Evolutionary conservation across 2,329 filamentous ascomycete genomes (phyloP).

Genomic region (Xylariaceae sp.): DNA sequence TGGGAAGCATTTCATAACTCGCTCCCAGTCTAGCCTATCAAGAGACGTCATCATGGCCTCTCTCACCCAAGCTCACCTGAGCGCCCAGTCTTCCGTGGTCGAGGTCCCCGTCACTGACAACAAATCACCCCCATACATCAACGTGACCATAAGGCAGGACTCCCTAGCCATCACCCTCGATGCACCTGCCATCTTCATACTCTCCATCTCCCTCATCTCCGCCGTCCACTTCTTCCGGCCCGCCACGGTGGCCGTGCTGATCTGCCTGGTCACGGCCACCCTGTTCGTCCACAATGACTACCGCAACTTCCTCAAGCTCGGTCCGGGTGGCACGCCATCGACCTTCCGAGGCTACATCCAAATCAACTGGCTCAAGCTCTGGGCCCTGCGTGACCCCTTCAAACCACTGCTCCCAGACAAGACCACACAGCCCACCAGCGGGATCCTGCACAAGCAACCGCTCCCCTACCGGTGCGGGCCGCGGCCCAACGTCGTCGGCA

Average conservation of each 20-base stretch:
- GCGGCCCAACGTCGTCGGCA: constrained; percentile 64
- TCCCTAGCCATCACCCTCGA: constrained; percentile 50
- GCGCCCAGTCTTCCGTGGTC: constrained; percentile 20
- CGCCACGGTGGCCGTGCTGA: constrained; percentile 43
- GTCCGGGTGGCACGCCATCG: constrained; percentile 72
- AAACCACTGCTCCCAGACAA: constrained; percentile 48
- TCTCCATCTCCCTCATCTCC: constrained; percentile 42
- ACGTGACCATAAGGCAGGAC: constrained; percentile 44
- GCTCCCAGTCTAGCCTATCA: neutral
- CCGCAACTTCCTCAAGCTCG: constrained; percentile 66
- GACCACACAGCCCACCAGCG: constrained; percentile 46
- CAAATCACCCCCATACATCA: constrained; percentile 31
- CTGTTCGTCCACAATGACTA: constrained; percentile 65
- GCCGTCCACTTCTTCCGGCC: constrained; percentile 48
- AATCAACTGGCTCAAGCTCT: constrained; percentile 66
- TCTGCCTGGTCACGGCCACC: constrained; percentile 44
- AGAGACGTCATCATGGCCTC: constrained; percentile 25
- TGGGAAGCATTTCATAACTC: too few relatives aligned
- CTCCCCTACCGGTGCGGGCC: constrained; percentile 58
- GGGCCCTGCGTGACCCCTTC: constrained; percentile 67
- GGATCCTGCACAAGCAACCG: constrained; percentile 48
- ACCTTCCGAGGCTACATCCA: constrained; percentile 68
- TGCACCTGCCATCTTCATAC: constrained; percentile 42
- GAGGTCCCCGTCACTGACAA: constrained; percentile 15
- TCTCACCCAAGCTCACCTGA: constrained; percentile 24